Percentiles rank a stretch among this genome's conserved stretches.
These are phyloP conservation scores for Parascedosporium putredinis DNA, from an alignment of 2,329 filamentous ascomycete genomes.

Conservation along the genomic window DNA sequence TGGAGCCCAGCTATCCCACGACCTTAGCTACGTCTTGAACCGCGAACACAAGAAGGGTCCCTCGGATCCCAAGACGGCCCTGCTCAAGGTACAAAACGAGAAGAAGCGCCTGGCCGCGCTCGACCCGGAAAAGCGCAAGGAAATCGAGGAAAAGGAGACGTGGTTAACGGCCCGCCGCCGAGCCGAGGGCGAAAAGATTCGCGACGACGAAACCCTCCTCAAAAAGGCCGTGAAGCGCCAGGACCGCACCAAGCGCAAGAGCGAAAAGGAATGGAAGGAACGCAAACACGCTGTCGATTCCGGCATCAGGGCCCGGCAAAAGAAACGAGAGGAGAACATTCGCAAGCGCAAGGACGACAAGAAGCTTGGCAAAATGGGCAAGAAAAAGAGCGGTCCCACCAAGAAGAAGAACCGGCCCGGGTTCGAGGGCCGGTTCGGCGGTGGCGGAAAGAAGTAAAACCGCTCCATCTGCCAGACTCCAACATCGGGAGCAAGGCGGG, in stretches of 20 bases:
- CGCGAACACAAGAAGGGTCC: slow-evolving; percentile 64
- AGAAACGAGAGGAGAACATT: slow-evolving; percentile 73
- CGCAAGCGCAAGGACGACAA: slow-evolving; percentile 58
- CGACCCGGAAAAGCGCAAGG: slow-evolving; percentile 69
- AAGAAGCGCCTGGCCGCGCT: slow-evolving; percentile 67
- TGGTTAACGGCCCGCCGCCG: slow-evolving; percentile 88
- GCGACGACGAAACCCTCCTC: slow-evolving; percentile 73
- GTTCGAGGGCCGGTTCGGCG: slow-evolving; percentile 58
- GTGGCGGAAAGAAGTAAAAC: slow-evolving; percentile 36
- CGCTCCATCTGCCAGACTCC: too few species aligned
- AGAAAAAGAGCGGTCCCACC: slow-evolving; percentile 7
- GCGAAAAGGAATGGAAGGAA: slow-evolving; percentile 77
- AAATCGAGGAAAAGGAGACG: slow-evolving; percentile 84
- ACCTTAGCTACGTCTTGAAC: slow-evolving; percentile 48
- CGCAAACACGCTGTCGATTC: slow-evolving; percentile 62
- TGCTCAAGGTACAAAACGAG: slow-evolving; percentile 80
- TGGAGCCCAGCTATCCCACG: slow-evolving; percentile 67
- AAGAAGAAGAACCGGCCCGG: slow-evolving; percentile 43
- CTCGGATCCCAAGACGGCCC: slow-evolving; percentile 72
- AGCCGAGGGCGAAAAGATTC: slow-evolving; percentile 80
- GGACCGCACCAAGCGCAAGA: slow-evolving; percentile 82
- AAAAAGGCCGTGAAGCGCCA: slow-evolving; percentile 95
- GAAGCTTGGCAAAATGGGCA: slow-evolving; percentile 34
- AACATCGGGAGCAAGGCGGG: too few species aligned
- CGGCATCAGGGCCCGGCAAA: slow-evolving; percentile 67